These are phyloP conservation scores for Byssothecium circinans DNA, from an alignment of 2,329 filamentous ascomycete genomes.

Conservation along the genomic window DNA sequence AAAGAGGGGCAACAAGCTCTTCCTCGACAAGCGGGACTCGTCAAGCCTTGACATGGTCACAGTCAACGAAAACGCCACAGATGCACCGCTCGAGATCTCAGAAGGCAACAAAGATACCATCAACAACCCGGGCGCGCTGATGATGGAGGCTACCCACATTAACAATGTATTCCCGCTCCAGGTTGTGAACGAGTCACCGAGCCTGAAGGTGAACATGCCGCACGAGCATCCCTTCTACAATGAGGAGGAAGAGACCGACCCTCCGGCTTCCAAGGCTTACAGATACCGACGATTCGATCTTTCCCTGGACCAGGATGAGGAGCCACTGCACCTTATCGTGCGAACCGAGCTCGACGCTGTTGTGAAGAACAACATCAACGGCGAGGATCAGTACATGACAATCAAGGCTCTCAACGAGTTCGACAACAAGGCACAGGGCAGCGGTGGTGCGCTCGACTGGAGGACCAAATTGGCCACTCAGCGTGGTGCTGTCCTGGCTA, in stretches of 20 bases:
- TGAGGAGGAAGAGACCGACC: slow-evolving; percentile 85
- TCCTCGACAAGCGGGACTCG: slow-evolving; percentile 97
- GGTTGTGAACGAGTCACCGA: slow-evolving; percentile 81
- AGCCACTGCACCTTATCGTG: slow-evolving; percentile 89
- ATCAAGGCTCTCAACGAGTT: slow-evolving; percentile 99
- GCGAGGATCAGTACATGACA: slow-evolving; percentile 87
- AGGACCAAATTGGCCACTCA: slow-evolving; percentile 90
- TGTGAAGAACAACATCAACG: slow-evolving; percentile 89
- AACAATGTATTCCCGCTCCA: slow-evolving; percentile 99
- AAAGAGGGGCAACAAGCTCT: slow-evolving; percentile 93
- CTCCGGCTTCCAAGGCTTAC: slow-evolving; percentile 94
- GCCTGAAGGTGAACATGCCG: slow-evolving; percentile 77
- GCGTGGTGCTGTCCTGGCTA: slow-evolving; percentile 94
- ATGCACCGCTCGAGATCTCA: slow-evolving; percentile 86
- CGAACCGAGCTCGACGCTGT: slow-evolving; percentile 94
- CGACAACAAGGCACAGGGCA: slow-evolving; percentile 95
- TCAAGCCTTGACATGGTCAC: slow-evolving; percentile 95
- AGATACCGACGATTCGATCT: slow-evolving; percentile 98
- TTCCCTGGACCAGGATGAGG: slow-evolving; percentile 85
- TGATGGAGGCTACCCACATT: slow-evolving; percentile 98
- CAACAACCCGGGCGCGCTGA: slow-evolving; percentile 90
- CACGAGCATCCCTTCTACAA: slow-evolving; percentile 98
- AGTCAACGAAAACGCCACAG: slow-evolving; percentile 97
- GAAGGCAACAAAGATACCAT: slow-evolving; percentile 92
- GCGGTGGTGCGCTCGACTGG: slow-evolving; percentile 95